Conservation (phyloP, 179 eudicot species). For the Silene noctiflora region DNA sequence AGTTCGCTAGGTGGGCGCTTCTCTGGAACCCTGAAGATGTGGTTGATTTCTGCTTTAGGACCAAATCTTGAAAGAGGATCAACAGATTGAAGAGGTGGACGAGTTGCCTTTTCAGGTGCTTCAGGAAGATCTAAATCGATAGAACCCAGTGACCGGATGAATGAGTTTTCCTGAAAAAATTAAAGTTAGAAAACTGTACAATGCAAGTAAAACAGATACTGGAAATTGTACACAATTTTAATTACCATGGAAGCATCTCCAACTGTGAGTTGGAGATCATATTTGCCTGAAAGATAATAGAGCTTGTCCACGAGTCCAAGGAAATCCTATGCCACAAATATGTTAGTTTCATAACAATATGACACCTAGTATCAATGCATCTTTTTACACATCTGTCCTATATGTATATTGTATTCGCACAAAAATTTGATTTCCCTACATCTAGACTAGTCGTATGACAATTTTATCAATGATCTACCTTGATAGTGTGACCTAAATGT, state of each 20-base stretch:
- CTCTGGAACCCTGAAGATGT: conserved; percentile 86
- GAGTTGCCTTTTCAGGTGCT: conserved; percentile 86
- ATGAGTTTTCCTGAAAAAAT: conserved; percentile 77
- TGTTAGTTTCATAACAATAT: background rate
- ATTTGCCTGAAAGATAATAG: conserved; percentile 79
- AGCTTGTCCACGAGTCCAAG: conserved; percentile 93
- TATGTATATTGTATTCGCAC: too few relatives aligned
- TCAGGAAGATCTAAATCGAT: conserved; percentile 84
- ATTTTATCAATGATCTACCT: too few relatives aligned
- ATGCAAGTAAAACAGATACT: background rate
- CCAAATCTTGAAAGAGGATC: conserved; percentile 74
- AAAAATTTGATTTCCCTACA: too few relatives aligned
- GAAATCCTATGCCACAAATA: conserved; percentile 63
- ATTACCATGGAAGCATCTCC: conserved; percentile 96
- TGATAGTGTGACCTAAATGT: background rate
- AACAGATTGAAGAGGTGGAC: conserved; percentile 71
- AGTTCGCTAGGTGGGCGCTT: conserved; percentile 75
- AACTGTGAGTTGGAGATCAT: conserved; percentile 69
- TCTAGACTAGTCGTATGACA: too few relatives aligned
- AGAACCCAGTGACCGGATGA: conserved; percentile 60
- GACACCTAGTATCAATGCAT: background rate
- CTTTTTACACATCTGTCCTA: background rate
- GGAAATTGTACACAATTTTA: background rate
- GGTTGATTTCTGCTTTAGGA: conserved; percentile 83
- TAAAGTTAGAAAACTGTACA: conserved; percentile 5